phyloP scores from a whole-genome alignment of 2,329 filamentous ascomycete species.

The Penicillium polonicum region DNA sequence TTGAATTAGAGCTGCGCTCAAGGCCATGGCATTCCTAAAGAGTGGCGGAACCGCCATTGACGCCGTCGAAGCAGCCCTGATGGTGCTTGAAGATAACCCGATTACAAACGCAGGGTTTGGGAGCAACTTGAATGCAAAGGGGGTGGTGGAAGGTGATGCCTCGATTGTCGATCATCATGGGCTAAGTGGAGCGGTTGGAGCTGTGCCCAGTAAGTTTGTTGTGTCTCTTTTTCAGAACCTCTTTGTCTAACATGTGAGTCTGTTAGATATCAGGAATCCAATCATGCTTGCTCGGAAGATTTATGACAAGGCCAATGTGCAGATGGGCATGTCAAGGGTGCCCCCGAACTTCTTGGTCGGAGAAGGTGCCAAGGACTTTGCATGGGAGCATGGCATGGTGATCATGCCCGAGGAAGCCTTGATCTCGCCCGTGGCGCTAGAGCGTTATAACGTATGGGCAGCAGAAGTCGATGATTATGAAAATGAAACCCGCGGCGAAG shows the following conservation, averaged over 20 bases:
- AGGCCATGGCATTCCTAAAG: constrained; percentile 78
- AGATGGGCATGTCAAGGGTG: constrained; percentile 80
- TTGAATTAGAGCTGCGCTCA: constrained; percentile 67
- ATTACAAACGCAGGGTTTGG: constrained; percentile 97
- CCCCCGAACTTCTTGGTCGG: constrained; percentile 90
- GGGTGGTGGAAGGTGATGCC: constrained; percentile 90
- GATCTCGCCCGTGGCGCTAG: constrained; percentile 74
- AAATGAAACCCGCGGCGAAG: constrained; percentile 50
- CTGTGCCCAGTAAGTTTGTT: constrained; percentile 70
- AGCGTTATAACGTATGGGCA: constrained; percentile 77
- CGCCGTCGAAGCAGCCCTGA: constrained; percentile 85
- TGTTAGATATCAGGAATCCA: constrained; percentile 71
- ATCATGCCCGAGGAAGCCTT: constrained; percentile 72
- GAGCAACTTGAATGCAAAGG: constrained; percentile 89
- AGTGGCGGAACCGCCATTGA: constrained; percentile 78
- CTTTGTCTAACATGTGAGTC: constrained; percentile 7
- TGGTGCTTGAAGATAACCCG: constrained; percentile 84
- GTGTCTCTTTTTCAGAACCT: constrained; percentile 21
- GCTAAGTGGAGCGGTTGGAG: constrained; percentile 88
- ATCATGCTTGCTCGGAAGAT: constrained; percentile 82
- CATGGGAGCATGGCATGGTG: constrained; percentile 71
- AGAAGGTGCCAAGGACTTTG: constrained; percentile 82
- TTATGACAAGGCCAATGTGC: constrained; percentile 71
- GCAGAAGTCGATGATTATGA: constrained; percentile 39
- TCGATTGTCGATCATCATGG: constrained; percentile 88